Conservation (phyloP, 352 stramenopile species). For the Globisporangium apiculatum region DNA sequence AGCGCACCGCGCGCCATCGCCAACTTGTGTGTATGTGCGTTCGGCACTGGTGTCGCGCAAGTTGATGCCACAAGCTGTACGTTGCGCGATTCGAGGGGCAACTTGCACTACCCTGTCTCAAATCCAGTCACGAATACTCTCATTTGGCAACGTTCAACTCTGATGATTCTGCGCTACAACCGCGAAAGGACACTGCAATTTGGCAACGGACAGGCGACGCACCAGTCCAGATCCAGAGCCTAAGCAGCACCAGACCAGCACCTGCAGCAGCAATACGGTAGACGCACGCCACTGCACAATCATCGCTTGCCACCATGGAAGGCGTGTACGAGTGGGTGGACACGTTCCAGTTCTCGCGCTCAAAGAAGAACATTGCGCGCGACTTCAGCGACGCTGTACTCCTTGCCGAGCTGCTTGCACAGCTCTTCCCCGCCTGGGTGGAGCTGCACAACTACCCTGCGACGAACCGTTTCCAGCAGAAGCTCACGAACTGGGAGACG, state of each 20-base stretch:
- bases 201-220: no score
- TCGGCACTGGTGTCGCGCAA: neutral
- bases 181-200: no score
- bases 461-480: constrained; percentile 35
- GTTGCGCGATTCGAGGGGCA: constrained; percentile 11
- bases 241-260: no score
- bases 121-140: no score
- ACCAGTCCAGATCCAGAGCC: no score
- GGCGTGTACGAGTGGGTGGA: constrained; percentile 31
- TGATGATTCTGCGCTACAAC: no score
- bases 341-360: constrained; percentile 38
- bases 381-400: constrained; percentile 55
- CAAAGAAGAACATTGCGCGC: constrained; percentile 23
- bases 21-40: neutral
- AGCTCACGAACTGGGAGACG: constrained; percentile 47
- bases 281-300: no score
- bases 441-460: constrained; percentile 42
- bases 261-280: no score
- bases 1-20: constrained; percentile 1
- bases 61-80: neutral
- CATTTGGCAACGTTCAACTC: no score
- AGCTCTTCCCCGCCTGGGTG: constrained; percentile 37
- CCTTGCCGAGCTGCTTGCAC: constrained; percentile 39
- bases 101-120: neutral
- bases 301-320: constrained; percentile 12